Base-by-base conservation (phyloP, 1,284 basidiomycete species). In the Xerocomus minutiporus region DNA sequence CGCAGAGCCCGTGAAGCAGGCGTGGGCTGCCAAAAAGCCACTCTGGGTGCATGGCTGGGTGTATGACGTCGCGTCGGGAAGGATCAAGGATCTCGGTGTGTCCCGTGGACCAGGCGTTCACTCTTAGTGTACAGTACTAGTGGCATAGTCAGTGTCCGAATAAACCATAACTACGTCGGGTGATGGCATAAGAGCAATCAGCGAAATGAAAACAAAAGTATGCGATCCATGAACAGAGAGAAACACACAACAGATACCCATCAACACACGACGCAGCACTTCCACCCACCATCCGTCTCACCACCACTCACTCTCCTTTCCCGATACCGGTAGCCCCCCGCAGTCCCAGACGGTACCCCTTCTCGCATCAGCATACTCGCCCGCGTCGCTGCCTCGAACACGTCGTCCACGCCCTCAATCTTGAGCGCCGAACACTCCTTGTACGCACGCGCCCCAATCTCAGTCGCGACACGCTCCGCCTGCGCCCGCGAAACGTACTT, bases 321-420 rank as follows among this genome's bases (percentile, higher is more conserved):
- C 35, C 61, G 56, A 59, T 61, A 49, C 58, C 61, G 59, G n/a
- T 66, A 51, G 52, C 75, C 75, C 11, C 71, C 69, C 17, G 64
- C 64, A 58, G 75, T 76, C 32, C 76, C 76, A 39, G 80, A 72
- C 9, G 82, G 81, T 20, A 83, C 85, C 4, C 86, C 87, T 57
- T 93, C 91, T 38, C 93, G 81, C 78, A 96, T 93, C 52, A 96
- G 73, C 88, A 97, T 95, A 64, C 92, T 93, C 35, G 91, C 92
- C 35, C 94, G 79, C 17, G 93, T 97, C 29, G 94, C 94, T 0
- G 91, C 88, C 75, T 97, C 94, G 60, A 97, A 97, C 36, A 97
- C 91, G 60, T 93, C 89, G 71, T 97, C 94, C 12, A 97, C 94
- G 44, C 94, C 94, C 70, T 93, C 86, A 61, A 94, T 94, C 68